Conservation (phyloP, 75 land plant genomes). For the Pinus taeda region DNA sequence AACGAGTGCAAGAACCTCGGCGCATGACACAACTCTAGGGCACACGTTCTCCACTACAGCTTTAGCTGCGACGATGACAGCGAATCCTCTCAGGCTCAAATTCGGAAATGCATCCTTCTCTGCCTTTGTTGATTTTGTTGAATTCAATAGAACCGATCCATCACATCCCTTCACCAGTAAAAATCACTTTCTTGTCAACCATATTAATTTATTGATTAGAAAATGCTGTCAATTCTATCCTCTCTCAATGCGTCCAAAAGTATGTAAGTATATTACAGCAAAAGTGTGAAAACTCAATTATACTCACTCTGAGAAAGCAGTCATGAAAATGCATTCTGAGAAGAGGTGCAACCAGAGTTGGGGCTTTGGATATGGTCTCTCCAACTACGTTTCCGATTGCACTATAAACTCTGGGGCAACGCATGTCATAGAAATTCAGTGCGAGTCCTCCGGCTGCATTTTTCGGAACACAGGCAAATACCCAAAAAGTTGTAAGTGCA, state of each 20-base stretch:
- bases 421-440: conserved; percentile 35
- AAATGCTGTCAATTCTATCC: too few species aligned
- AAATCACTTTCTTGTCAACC: background rate
- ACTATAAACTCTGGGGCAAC: conserved; percentile 62
- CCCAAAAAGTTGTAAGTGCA: too few species aligned
- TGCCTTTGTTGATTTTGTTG: conserved; percentile 35
- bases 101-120: conserved; percentile 52
- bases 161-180: conserved; percentile 45
- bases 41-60: conserved; percentile 40
- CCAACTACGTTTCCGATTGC: conserved; percentile 38
- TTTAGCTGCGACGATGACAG: conserved; percentile 53
- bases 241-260: too few species aligned
- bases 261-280: too few species aligned
- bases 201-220: background rate
- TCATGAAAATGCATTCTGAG: conserved; percentile 40
- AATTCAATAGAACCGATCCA: conserved; percentile 63
- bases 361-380: conserved; percentile 37
- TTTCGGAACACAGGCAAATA: too few species aligned
- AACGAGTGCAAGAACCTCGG: conserved; percentile 46
- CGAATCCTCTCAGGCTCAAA: conserved; percentile 43
- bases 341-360: conserved; percentile 18
- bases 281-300: background rate
- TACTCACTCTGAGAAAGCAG: conserved; percentile 16
- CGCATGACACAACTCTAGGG: conserved; percentile 71
- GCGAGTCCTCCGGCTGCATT: conserved; percentile 1